phyloP scores from a whole-genome alignment of 1,284 basidiomycete genomes.

The Singerocomus inundabilis region DNA sequence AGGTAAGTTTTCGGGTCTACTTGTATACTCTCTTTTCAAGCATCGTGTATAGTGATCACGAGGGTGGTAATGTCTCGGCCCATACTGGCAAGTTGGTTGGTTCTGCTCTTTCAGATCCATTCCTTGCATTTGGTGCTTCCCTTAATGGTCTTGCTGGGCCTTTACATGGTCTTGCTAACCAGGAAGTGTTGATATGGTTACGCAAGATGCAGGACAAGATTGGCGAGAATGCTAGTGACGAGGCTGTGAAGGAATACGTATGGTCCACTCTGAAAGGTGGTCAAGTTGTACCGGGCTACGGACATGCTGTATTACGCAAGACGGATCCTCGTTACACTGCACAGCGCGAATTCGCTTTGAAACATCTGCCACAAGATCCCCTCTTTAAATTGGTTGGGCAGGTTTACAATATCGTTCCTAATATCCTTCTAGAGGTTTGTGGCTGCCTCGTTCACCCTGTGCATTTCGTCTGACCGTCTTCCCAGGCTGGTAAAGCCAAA shows the following conservation, averaged over 20 bases:
- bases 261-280: slow-evolving; percentile 91
- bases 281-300: slow-evolving; percentile 93
- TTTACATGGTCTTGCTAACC: slow-evolving; percentile 95
- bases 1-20: slow-evolving; percentile 40
- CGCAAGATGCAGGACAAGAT: slow-evolving; percentile 87
- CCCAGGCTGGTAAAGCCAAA: slow-evolving; percentile 93
- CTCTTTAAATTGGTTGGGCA: slow-evolving; percentile 93
- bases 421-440: slow-evolving; percentile 81
- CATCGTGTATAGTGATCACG: slow-evolving; percentile 72
- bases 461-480: slow-evolving; percentile 60
- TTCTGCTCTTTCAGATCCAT: slow-evolving; percentile 96
- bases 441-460: slow-evolving; percentile 82
- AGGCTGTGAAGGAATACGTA: slow-evolving; percentile 88
- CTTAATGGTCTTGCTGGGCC: slow-evolving; percentile 97
- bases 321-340: slow-evolving; percentile 98
- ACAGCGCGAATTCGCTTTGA: slow-evolving; percentile 90
- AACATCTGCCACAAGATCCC: slow-evolving; percentile 84
- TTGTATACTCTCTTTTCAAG: slow-evolving; percentile 1
- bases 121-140: slow-evolving; percentile 92
- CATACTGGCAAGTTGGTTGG: slow-evolving; percentile 96
- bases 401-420: slow-evolving; percentile 91
- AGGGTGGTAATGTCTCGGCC: slow-evolving; percentile 98
- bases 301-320: slow-evolving; percentile 96
- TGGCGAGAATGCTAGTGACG: slow-evolving; percentile 79
- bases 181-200: slow-evolving; percentile 90